These are phyloP conservation scores for Aspergillus conjunctus DNA, from an alignment of 495 filamentous ascomycete genomes.

Conservation along the genomic window DNA sequence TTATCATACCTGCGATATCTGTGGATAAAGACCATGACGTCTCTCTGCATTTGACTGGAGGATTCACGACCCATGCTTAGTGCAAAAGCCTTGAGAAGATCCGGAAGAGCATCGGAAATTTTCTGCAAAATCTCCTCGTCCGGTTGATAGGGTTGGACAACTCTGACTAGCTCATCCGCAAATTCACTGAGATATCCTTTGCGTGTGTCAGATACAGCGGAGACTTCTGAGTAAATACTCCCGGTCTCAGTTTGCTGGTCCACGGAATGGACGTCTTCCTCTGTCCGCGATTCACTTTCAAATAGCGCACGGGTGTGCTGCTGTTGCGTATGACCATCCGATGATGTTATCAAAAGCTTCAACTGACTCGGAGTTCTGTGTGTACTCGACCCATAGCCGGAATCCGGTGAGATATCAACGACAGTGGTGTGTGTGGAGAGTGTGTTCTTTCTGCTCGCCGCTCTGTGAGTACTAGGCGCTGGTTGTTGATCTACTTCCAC, in stretches of 20 bases:
- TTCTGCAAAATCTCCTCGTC: background rate
- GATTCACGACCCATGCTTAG: slow-evolving; percentile 11
- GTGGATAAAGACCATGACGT: slow-evolving; percentile 24
- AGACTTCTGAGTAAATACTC: background rate
- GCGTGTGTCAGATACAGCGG: background rate
- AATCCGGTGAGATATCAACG: background rate
- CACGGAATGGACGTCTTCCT: too few species aligned
- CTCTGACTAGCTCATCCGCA: background rate
- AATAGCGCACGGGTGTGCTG: too few species aligned
- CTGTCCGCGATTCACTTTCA: too few species aligned
- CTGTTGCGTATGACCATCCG: background rate
- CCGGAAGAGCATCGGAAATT: slow-evolving; percentile 13
- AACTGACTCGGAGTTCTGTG: background rate
- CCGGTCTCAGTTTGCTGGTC: background rate
- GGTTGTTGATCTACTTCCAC: too few species aligned
- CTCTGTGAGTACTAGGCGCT: too few species aligned
- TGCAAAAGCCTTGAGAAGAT: slow-evolving; percentile 16
- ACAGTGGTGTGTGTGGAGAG: too few species aligned
- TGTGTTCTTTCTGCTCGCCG: too few species aligned
- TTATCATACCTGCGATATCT: slow-evolving; percentile 16
- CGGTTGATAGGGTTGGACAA: background rate
- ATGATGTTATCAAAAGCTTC: background rate
- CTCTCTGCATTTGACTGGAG: slow-evolving; percentile 14
- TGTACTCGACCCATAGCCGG: background rate
- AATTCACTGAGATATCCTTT: background rate